A percentile compares a stretch with the other conserved stretches of the same genome.
phyloP scores from a whole-genome alignment of 2,329 filamentous ascomycete species.

The Aspergillus alliaceus region DNA sequence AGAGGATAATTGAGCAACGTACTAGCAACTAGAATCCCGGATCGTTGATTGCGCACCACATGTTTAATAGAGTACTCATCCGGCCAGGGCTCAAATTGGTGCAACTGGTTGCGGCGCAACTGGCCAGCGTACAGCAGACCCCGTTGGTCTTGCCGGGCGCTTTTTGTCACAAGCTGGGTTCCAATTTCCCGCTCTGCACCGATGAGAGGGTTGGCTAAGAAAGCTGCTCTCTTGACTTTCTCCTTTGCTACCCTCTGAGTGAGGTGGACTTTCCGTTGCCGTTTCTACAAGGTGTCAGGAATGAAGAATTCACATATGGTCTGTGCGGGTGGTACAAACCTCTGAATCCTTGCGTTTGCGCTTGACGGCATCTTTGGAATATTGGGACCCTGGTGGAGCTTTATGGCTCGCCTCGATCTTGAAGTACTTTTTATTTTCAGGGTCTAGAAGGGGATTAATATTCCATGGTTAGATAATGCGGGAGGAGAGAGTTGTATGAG shows the following conservation, averaged over 20 bases:
- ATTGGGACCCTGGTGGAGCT: slow-evolving; percentile 52
- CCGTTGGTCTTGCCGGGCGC: slow-evolving; percentile 26
- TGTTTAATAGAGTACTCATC: slow-evolving; percentile 29
- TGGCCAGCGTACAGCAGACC: slow-evolving; percentile 34
- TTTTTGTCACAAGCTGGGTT: slow-evolving; percentile 12
- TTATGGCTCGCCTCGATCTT: slow-evolving; percentile 58
- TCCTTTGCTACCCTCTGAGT: slow-evolving; percentile 31
- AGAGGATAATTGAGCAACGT: slow-evolving; percentile 12
- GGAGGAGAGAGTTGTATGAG: not conserved
- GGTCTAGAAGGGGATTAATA: slow-evolving; percentile 26
- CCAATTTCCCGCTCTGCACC: slow-evolving; percentile 33
- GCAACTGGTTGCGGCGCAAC: slow-evolving; percentile 29
- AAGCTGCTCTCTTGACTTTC: slow-evolving; percentile 31
- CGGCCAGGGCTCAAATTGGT: slow-evolving; percentile 31
- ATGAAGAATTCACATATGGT: not conserved
- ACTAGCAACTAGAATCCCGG: slow-evolving; percentile 40
- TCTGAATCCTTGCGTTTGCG: slow-evolving; percentile 52
- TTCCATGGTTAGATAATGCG: not conserved
- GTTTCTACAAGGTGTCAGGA: slow-evolving; percentile 25
- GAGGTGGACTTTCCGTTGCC: slow-evolving; percentile 25
- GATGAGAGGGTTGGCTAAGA: slow-evolving; percentile 31
- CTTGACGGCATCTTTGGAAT: slow-evolving; percentile 61
- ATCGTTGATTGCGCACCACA: slow-evolving; percentile 34
- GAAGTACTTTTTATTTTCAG: slow-evolving; percentile 65
- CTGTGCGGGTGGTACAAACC: slow-evolving; percentile 11